phyloP scores from a whole-genome alignment of 371 early-diverging fungal genomes.

The Umbelopsis sp. region DNA sequence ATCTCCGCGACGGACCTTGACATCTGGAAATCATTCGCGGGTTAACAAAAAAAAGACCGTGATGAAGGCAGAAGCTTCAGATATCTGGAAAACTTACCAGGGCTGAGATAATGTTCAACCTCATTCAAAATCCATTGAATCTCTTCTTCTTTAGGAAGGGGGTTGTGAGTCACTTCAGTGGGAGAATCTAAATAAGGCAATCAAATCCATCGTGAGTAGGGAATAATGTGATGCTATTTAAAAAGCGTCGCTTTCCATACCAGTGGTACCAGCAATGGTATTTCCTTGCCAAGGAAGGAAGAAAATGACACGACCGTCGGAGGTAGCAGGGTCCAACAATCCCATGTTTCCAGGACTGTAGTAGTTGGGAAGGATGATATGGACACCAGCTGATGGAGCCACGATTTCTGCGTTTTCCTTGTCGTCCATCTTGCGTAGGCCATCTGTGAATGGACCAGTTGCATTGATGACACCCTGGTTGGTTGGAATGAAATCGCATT shows the following conservation, averaged over 20 bases:
- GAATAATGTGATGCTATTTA: not conserved
- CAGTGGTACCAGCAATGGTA: constrained; percentile 98
- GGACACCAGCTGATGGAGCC: constrained; percentile 96
- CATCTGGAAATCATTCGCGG: constrained; percentile 43
- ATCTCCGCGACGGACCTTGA: constrained; percentile 94
- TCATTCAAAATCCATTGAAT: constrained; percentile 96
- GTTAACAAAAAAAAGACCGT: not conserved
- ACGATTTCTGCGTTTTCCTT: constrained; percentile 82
- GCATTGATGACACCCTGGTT: constrained; percentile 85
- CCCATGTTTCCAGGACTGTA: constrained; percentile 97
- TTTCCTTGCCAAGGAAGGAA: constrained; percentile 99
- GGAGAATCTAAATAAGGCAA: constrained; percentile 69
- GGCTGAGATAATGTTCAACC: constrained; percentile 86
- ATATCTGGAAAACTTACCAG: constrained; percentile 39
- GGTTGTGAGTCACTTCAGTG: constrained; percentile 78
- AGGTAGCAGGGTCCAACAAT: constrained; percentile 95
- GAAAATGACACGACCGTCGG: constrained; percentile 98
- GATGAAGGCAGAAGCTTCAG: too few species aligned
- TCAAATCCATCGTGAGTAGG: not conserved
- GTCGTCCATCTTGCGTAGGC: constrained; percentile 89
- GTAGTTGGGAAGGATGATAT: constrained; percentile 95
- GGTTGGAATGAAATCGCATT: not conserved
- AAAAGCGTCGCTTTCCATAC: constrained; percentile 23
- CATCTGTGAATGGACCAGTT: constrained; percentile 77
- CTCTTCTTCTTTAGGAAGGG: constrained; percentile 92